Conservation (phyloP, 495 filamentous ascomycete genomes). For the Aspergillus carlsbadensis region DNA sequence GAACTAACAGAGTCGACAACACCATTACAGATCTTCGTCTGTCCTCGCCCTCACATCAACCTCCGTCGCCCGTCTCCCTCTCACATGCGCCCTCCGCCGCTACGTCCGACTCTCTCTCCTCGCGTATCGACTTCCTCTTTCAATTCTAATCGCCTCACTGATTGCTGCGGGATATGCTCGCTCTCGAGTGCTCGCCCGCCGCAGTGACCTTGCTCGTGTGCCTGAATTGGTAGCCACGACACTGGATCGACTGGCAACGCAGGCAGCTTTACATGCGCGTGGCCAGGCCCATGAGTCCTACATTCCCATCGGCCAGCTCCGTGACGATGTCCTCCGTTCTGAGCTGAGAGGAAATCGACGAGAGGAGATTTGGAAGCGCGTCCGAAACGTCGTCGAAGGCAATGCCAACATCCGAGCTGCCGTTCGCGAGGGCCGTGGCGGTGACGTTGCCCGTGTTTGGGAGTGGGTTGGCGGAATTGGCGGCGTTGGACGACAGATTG, state of each 20-base stretch:
- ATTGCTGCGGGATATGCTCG: conserved; percentile 55
- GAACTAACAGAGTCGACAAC: conserved; percentile 78
- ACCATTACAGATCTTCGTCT: conserved; percentile 63
- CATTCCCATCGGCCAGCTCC: conserved; percentile 81
- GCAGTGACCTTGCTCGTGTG: conserved; percentile 64
- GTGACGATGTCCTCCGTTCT: conserved; percentile 85
- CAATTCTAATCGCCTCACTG: conserved; percentile 58
- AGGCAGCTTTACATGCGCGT: conserved; percentile 73
- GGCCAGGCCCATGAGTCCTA: conserved; percentile 67
- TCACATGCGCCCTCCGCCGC: conserved; percentile 84
- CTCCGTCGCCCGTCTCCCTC: conserved; percentile 85
- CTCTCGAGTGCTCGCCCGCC: conserved; percentile 51
- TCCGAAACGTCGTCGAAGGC: conserved; percentile 79
- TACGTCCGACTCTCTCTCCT: conserved; percentile 89
- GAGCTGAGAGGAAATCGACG: conserved; percentile 73
- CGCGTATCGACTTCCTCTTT: conserved; percentile 93
- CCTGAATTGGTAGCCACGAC: conserved; percentile 79
- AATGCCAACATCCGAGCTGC: conserved; percentile 90
- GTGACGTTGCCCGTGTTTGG: conserved; percentile 88
- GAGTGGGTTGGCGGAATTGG: conserved; percentile 85
- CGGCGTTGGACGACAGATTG: conserved; percentile 40
- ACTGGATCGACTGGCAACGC: conserved; percentile 75
- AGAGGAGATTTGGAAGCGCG: conserved; percentile 76
- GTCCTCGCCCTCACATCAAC: conserved; percentile 60
- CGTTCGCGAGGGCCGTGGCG: conserved; percentile 76